Percentiles rank a stretch among this genome's conserved stretches.
These are phyloP conservation scores for Letharia lupina DNA, from an alignment of 495 filamentous ascomycete genomes.

Conservation along the genomic window DNA sequence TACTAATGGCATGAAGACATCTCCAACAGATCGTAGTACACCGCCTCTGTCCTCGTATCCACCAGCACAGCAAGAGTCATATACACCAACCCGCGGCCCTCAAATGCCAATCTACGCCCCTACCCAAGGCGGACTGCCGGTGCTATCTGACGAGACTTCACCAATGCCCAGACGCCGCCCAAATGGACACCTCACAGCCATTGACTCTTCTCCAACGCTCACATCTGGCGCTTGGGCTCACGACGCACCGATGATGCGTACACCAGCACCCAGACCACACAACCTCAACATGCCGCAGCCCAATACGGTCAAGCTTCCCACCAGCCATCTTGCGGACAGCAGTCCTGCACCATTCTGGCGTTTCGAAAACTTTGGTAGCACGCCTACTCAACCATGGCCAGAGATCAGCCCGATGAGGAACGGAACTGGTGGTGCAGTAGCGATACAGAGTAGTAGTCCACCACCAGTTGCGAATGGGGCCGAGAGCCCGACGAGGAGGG, in stretches of 20 bases:
- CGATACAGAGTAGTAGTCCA: constrained; percentile 60
- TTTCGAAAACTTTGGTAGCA: constrained; percentile 60
- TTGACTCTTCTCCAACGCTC: constrained; percentile 60
- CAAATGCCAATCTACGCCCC: constrained; percentile 28
- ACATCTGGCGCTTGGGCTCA: constrained; percentile 52
- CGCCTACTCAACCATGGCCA: constrained; percentile 56
- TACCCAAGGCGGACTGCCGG: constrained; percentile 36
- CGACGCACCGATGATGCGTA: constrained; percentile 55
- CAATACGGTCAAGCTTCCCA: constrained; percentile 80
- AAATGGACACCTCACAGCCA: constrained; percentile 48
- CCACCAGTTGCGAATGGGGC: constrained; percentile 44
- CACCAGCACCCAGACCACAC: constrained; percentile 75
- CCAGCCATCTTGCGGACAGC: constrained; percentile 89
- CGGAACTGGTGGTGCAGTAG: constrained; percentile 37
- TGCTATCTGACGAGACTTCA: constrained; percentile 52
- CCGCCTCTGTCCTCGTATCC: constrained; percentile 40
- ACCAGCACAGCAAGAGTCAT: constrained; percentile 40
- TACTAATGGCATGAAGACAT: constrained; percentile 30
- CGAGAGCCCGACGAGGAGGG: constrained; percentile 28
- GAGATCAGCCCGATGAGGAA: constrained; percentile 56
- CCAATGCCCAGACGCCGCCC: constrained; percentile 45
- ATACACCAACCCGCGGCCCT: constrained; percentile 49
- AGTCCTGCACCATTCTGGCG: constrained; percentile 98
- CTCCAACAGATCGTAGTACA: constrained; percentile 35
- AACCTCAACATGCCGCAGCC: constrained; percentile 80